phyloP scores from a whole-genome alignment of 1,284 basidiomycete genomes.

The Wallemia ichthyophaga region DNA sequence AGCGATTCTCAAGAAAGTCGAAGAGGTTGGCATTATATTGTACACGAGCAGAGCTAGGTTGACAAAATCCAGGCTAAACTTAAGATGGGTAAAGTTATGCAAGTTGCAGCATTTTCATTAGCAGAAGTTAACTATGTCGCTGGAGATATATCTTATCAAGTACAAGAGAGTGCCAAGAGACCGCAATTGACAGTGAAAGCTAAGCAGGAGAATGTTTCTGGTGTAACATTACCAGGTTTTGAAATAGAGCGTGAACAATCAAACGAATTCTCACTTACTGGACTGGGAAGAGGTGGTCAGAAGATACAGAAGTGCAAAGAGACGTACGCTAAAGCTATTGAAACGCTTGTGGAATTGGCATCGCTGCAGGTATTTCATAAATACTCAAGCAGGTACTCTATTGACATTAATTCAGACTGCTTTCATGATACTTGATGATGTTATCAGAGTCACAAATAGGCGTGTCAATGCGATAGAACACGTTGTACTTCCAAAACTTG shows the following conservation, averaged over 20 bases:
- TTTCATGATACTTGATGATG: constrained; percentile 95
- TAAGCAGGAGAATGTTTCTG: constrained; percentile 93
- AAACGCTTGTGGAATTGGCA: constrained; percentile 86
- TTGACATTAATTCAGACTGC: constrained; percentile 36
- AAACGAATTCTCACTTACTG: constrained; percentile 88
- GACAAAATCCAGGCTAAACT: constrained; percentile 44
- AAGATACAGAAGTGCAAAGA: constrained; percentile 80
- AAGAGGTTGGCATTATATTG: constrained; percentile 36
- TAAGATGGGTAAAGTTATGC: constrained; percentile 97
- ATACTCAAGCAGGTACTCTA: background rate
- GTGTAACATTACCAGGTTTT: constrained; percentile 86
- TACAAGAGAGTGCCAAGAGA: constrained; percentile 33
- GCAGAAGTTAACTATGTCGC: constrained; percentile 95
- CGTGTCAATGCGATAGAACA: constrained; percentile 98
- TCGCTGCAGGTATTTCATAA: constrained; percentile 28
- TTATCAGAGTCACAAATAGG: constrained; percentile 90
- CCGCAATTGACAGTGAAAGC: constrained; percentile 79
- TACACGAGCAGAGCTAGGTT: background rate
- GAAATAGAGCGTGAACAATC: constrained; percentile 57
- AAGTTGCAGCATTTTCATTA: constrained; percentile 88
- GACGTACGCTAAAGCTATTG: constrained; percentile 86
- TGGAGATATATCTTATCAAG: constrained; percentile 81
- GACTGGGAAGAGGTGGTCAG: constrained; percentile 84
- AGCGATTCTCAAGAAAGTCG: constrained; percentile 61
- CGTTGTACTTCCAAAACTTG: constrained; percentile 76